A percentile compares a stretch with the other conserved stretches of the same genome.
Conservation (phyloP, 805 yeast genomes). For the Wickerhamomyces queroliae region DNA sequence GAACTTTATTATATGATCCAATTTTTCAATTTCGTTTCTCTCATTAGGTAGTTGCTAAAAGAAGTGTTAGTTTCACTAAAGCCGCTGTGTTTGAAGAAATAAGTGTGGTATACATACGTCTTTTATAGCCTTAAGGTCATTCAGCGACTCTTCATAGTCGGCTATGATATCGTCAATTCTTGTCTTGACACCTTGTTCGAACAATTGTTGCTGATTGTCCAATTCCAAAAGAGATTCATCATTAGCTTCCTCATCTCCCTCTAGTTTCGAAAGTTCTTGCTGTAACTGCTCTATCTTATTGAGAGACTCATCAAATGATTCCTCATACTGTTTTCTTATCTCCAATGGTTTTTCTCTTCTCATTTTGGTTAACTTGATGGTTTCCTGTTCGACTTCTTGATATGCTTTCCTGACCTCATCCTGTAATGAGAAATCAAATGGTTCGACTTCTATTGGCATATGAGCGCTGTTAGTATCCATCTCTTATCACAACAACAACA, state of each 20-base stretch:
- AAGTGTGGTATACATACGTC: slow-evolving; percentile 12
- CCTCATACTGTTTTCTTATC: slow-evolving; percentile 32
- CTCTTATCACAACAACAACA: slow-evolving; percentile 15
- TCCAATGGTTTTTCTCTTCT: slow-evolving; percentile 46
- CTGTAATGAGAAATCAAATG: slow-evolving; percentile 63
- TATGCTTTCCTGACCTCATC: slow-evolving; percentile 51
- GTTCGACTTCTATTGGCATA: slow-evolving; percentile 58
- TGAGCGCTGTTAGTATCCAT: slow-evolving; percentile 8
- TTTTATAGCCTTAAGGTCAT: slow-evolving; percentile 12
- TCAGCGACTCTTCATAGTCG: slow-evolving; percentile 14
- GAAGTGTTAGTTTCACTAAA: slow-evolving; percentile 7
- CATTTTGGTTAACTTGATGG: slow-evolving; percentile 49
- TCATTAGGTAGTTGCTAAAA: slow-evolving; percentile 20
- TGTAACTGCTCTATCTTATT: slow-evolving; percentile 23
- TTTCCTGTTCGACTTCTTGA: slow-evolving; percentile 55
- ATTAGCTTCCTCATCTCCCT: slow-evolving; percentile 4
- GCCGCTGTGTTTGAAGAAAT: no score
- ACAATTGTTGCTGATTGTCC: slow-evolving; percentile 6
- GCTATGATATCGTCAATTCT: slow-evolving; percentile 5
- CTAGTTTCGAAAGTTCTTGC: slow-evolving; percentile 15
- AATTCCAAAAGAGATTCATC: slow-evolving; percentile 3
- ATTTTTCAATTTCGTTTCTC: slow-evolving; percentile 20
- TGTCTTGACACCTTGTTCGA: slow-evolving; percentile 3
- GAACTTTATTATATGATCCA: slow-evolving; percentile 23
- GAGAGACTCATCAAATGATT: slow-evolving; percentile 27